Evolutionary conservation across 768 basidiomycete species (phyloP).

Genomic region (Nidularia pulvinata): DNA sequence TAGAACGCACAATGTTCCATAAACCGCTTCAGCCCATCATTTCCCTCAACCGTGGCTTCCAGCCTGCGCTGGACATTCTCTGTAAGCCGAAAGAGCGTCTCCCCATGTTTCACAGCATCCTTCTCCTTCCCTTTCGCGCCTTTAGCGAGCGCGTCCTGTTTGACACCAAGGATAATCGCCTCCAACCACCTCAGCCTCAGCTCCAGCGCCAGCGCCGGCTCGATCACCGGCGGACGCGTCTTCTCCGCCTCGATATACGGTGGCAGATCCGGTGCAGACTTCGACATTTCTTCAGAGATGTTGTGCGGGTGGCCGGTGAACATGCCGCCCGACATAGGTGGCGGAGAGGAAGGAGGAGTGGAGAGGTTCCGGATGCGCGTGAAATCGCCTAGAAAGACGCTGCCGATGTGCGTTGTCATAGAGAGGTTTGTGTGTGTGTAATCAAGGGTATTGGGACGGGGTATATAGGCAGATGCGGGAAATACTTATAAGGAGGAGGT

Average conservation of each 20-base stretch:
- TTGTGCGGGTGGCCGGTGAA: not conserved
- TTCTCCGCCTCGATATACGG: conserved; percentile 6
- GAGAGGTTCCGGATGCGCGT: conserved; percentile 65
- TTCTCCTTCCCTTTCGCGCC: conserved; percentile 40
- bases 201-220: conserved; percentile 70
- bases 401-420: conserved; percentile 44
- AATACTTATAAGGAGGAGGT: not conserved
- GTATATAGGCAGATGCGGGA: not conserved
- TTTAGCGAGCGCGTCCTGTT: conserved; percentile 36
- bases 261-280: not conserved
- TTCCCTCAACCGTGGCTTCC: conserved; percentile 56
- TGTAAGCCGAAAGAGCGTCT: conserved; percentile 58
- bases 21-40: conserved; percentile 75
- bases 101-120: conserved; percentile 42
- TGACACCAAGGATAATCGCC: conserved; percentile 69
- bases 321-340: conserved; percentile 22
- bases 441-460: conserved; percentile 17
- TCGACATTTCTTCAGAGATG: not conserved
- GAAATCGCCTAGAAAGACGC: conserved; percentile 81
- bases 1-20: conserved; percentile 65
- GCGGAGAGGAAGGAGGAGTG: conserved; percentile 38
- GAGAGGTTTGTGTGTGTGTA: conserved; percentile 24
- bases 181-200: conserved; percentile 81
- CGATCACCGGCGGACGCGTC: conserved; percentile 35
- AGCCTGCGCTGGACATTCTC: conserved; percentile 61